These are phyloP conservation scores for Macrolepiota dolichaula DNA, from an alignment of 768 basidiomycete genomes.

Conservation along the genomic window DNA sequence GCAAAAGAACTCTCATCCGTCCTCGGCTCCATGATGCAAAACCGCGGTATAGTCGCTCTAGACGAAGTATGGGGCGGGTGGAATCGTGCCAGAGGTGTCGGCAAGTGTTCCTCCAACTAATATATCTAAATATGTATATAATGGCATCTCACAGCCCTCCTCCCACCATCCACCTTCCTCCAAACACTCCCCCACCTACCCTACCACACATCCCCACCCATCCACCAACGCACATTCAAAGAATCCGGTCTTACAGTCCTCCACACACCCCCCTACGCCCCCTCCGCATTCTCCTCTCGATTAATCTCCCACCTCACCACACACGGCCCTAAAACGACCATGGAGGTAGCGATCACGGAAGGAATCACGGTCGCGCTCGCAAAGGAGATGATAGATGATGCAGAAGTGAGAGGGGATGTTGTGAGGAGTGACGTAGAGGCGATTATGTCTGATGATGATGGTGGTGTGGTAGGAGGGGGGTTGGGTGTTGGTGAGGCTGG, in stretches of 20 bases:
- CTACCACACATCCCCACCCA: constrained; percentile 59
- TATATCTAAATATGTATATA: neutral
- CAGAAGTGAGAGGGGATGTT: constrained; percentile 41
- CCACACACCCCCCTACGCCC: constrained; percentile 77
- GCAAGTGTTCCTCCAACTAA: constrained; percentile 39
- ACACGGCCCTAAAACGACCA: constrained; percentile 50
- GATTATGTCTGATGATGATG: constrained; percentile 7
- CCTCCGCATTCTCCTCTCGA: constrained; percentile 64
- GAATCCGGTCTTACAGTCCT: constrained; percentile 78
- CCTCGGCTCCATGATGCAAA: constrained; percentile 73
- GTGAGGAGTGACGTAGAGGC: constrained; percentile 8
- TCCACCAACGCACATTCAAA: constrained; percentile 63
- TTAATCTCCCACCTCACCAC: constrained; percentile 53
- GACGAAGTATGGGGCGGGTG: constrained; percentile 96
- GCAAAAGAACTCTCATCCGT: constrained; percentile 79
- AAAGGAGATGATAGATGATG: constrained; percentile 72
- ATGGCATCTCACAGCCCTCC: constrained; percentile 47
- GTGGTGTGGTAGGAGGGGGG: constrained; percentile 38
- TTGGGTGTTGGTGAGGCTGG: constrained; percentile 43
- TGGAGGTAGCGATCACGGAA: constrained; percentile 73
- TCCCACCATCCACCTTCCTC: constrained; percentile 87
- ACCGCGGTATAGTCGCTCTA: constrained; percentile 77
- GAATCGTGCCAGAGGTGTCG: constrained; percentile 85
- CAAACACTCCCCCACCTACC: constrained; percentile 69
- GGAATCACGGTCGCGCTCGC: constrained; percentile 69